Evolutionary conservation across 495 filamentous ascomycete genomes (phyloP).

Genomic region (Trichoderma orchidacearum): DNA sequence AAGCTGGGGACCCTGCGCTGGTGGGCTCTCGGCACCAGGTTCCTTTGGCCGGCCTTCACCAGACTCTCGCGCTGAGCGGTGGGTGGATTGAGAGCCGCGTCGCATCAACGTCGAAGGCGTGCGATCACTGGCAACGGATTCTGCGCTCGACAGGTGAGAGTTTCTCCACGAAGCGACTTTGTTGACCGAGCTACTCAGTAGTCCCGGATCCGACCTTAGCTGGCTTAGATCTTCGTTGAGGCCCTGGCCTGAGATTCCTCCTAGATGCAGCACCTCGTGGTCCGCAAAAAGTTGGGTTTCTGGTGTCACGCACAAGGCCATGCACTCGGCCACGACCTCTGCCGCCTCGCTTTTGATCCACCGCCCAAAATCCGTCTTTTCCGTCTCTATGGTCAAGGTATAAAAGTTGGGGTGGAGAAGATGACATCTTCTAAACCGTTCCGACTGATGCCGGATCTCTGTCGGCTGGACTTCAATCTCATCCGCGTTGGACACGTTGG

Average conservation of each 20-base stretch:
- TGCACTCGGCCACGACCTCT: slow-evolving; percentile 57
- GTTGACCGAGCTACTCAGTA: slow-evolving; percentile 21
- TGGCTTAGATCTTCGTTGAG: slow-evolving; percentile 1
- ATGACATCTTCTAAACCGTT: slow-evolving; percentile 51
- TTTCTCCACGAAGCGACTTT: slow-evolving; percentile 2
- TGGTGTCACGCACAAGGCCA: slow-evolving; percentile 30
- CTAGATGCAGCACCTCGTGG: slow-evolving; percentile 1
- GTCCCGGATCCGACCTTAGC: slow-evolving; percentile 7
- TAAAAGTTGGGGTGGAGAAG: slow-evolving; percentile 65
- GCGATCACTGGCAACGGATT: slow-evolving; percentile 27
- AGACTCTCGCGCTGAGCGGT: slow-evolving; percentile 24
- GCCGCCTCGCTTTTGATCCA: slow-evolving; percentile 61
- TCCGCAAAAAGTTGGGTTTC: slow-evolving; percentile 4
- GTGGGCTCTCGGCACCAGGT: slow-evolving; percentile 38
- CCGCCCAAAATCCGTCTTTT: slow-evolving; percentile 52
- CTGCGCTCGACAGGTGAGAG: slow-evolving; percentile 17
- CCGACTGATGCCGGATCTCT: slow-evolving; percentile 54
- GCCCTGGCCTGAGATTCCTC: neutral
- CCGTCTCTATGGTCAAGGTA: slow-evolving; percentile 52
- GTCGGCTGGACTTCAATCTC: slow-evolving; percentile 58
- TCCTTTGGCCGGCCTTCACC: slow-evolving; percentile 22
- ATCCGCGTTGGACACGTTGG: slow-evolving; percentile 45
- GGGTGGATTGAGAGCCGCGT: slow-evolving; percentile 24
- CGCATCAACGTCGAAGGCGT: slow-evolving; percentile 14
- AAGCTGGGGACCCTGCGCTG: slow-evolving; percentile 32